A percentile compares a stretch with the other conserved stretches of the same genome.
Conservation (phyloP, 306 rosid species). For the Lupinus albus region DNA sequence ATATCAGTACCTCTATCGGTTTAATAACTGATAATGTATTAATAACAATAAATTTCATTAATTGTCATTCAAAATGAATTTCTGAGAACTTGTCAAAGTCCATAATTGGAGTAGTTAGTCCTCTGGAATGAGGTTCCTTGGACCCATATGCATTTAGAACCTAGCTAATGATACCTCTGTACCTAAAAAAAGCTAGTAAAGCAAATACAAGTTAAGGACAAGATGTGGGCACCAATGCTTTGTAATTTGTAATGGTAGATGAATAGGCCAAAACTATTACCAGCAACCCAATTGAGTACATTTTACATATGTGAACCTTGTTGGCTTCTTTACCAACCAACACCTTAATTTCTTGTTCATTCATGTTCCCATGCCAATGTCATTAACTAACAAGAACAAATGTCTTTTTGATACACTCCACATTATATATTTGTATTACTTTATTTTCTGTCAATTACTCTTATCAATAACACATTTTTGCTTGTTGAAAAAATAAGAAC, state of each 20-base stretch:
- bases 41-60: conserved; percentile 19
- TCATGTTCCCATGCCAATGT: conserved; percentile 31
- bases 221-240: conserved; percentile 47
- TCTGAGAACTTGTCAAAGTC: conserved; percentile 35
- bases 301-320: conserved; percentile 42
- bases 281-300: conserved; percentile 37
- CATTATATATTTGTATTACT: too few species aligned
- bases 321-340: conserved; percentile 63
- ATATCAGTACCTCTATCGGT: too few species aligned
- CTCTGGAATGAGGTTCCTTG: conserved; percentile 16
- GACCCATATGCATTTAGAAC: conserved; percentile 51
- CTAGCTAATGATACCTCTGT: conserved; percentile 37
- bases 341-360: conserved; percentile 50
- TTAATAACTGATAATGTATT: too few species aligned
- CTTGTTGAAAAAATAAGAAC: too few species aligned
- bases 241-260: conserved; percentile 17
- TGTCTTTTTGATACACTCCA: too few species aligned
- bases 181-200: conserved; percentile 43
- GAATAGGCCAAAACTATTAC: conserved; percentile 37
- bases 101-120: conserved; percentile 35
- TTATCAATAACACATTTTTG: too few species aligned
- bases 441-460: too few species aligned
- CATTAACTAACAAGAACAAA: conserved; percentile 39
- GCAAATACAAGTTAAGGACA: conserved; percentile 42
- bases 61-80: conserved; percentile 17